Evolutionary conservation across 371 early-diverging fungal species (phyloP), one percentile per base, ranked within the genome.

Genomic region (Circinella umbellata): DNA sequence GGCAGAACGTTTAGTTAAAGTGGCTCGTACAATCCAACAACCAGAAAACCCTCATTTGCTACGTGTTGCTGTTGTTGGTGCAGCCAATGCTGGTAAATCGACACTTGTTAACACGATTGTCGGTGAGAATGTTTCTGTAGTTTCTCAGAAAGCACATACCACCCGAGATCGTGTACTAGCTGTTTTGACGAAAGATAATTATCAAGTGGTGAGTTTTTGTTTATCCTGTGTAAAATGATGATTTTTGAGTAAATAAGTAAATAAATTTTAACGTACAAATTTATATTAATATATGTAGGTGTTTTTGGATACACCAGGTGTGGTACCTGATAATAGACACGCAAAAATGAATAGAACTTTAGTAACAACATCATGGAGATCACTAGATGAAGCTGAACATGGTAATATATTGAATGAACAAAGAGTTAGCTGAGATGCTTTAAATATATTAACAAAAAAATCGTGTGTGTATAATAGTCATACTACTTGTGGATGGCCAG

Each of bases 1-100:
- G 36, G 64, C 65, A 1, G 76, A 80, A 60, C 63, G 82, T 36
- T 42, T 85, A n/a, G 61, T 77, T 37, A 85, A 85, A 54, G 79
- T 83, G 0, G 39, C 71, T 18, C 66, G 70, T 36, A 64, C 77
- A 3, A 75, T 91, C 39, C 63, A 70, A 55, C 94, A 94, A 73
- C 94, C 94, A 15, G 72, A 60, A 6, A 77, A 91, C 59, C 86
- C 94, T 0, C 86, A 89, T 54, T 69, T 89, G 15, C 71, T 86
- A 14, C 88, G 89, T 69, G 82, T 91, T 36, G 90, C 89, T 36
- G 72, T 93, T 4, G 73, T 94, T 20, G 94, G 93, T n/a, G 86
- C 91, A 20, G 89, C 94, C 38, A 94, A 94, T 73, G 91, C 90
- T 4, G 94, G 94, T 34, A 94, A 94, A 68, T 94, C 94, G 2